Conservation (phyloP, 164 flowering plant genomes). For the Magnolia officinalis region DNA sequence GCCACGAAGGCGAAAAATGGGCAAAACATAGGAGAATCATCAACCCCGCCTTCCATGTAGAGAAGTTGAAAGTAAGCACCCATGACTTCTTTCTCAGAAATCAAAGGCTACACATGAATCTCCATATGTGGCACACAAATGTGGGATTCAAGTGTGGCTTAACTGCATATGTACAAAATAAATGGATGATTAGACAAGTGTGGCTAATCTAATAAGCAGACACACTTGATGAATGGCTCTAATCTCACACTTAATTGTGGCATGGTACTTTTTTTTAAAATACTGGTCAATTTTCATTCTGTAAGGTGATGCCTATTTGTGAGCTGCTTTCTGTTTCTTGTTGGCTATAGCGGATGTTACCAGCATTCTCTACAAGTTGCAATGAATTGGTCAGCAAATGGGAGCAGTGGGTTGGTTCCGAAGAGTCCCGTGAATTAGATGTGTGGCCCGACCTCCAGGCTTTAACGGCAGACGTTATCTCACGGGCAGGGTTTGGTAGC, state of each 20-base stretch:
- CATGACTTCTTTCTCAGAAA: not conserved
- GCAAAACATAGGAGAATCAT: constrained; percentile 42
- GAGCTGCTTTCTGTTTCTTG: not conserved
- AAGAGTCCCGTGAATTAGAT: constrained; percentile 21
- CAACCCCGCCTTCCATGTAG: constrained; percentile 48
- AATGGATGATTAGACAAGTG: not conserved
- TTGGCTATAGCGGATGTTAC: constrained; percentile 22
- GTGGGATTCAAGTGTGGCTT: not conserved
- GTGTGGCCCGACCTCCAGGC: constrained; percentile 11
- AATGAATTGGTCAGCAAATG: constrained; percentile 18
- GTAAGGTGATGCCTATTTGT: not conserved
- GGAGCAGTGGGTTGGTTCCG: constrained; percentile 11
- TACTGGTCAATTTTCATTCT: not conserved
- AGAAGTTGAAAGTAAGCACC: constrained; percentile 46
- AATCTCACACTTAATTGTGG: not conserved
- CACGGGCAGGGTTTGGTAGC: constrained; percentile 18
- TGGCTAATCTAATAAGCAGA: not conserved
- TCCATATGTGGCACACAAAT: too few relatives aligned
- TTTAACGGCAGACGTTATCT: constrained; percentile 19
- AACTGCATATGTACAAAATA: not conserved
- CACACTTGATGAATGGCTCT: not conserved
- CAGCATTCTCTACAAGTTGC: constrained; percentile 17
- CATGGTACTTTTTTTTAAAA: not conserved
- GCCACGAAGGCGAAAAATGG: constrained; percentile 47
- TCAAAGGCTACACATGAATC: too few relatives aligned